Base-by-base conservation (phyloP, 208 protist genomes). In the Strigomonas culicis region DNA sequence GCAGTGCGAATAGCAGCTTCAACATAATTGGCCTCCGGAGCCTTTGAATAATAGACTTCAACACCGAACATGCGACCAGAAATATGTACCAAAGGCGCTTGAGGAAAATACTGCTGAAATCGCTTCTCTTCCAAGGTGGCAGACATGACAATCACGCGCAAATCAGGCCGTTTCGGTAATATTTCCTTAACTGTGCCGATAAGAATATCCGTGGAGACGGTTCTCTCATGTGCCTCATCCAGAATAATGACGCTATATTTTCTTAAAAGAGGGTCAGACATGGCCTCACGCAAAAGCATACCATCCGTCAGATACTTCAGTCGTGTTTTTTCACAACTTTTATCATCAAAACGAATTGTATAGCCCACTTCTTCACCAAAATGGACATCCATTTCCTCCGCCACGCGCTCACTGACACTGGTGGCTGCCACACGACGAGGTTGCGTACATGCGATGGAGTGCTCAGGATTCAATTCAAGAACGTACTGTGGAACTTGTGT, bases 141-240 rank as follows among this genome's bases (percentile, higher is more conserved):
- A 19, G 92, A 98, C 67, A 98, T 98, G 47, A 99, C 95, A 34
- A 99, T 70, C 21, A 99, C 79, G 24, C 97, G 96, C 27, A 99
- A 66, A 59, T 99, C 97, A 0, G 84, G 84, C 0, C 88, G 34
- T 55, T 82, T 79, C 8, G 55, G 63, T 11, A 95, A 59, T 28
- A 96, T 59, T 27, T 92, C 80, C 86, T 99, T 99, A 11, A 99
- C 72, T 1, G 99, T 78, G 8, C 96, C 98, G 68, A 99, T 99
- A 2, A 99, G 79, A 39, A 99, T 95, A 72, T 99, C 98, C 0
- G 98, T 99, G 49, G 97, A 81, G 27, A 99, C 94, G 2, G 97
- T 99, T 10, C 99, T 79, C 79, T 99, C 98, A 75, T 99, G 99
- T 0, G 98, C 99, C 81, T 99, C 99, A 84, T 99, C 99, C 0